A percentile compares a stretch with the other conserved stretches of the same genome.
Conservation (phyloP, 2,329 filamentous ascomycete genomes). For the Aspergillus spinulosporus region DNA sequence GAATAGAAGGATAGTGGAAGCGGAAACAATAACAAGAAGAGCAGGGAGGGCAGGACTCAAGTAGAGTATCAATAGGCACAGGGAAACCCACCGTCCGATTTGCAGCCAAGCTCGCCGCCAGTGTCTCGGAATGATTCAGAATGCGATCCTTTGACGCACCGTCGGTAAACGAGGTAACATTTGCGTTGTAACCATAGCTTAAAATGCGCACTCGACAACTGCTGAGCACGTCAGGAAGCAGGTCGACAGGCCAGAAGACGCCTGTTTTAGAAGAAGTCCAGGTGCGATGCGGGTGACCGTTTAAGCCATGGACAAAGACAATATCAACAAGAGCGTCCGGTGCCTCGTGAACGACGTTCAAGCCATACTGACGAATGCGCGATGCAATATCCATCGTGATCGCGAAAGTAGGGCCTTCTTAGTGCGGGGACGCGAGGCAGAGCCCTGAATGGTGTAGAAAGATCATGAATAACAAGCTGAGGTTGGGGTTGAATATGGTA, state of each 20-base stretch:
- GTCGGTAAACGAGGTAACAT: conserved; percentile 54
- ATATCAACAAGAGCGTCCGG: conserved; percentile 51
- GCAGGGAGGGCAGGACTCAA: not conserved
- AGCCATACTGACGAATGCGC: conserved; percentile 41
- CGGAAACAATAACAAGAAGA: not conserved
- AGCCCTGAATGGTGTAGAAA: not conserved
- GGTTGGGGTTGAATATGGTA: not conserved
- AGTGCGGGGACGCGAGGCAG: not conserved
- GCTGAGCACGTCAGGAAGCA: conserved; percentile 64
- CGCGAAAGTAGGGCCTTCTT: not conserved
- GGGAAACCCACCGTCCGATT: conserved; percentile 56
- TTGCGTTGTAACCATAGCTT: conserved; percentile 74
- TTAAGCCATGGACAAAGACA: conserved; percentile 69
- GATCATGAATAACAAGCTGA: not conserved
- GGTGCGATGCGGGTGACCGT: conserved; percentile 64
- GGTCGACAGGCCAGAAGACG: conserved; percentile 68
- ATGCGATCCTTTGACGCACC: conserved; percentile 65
- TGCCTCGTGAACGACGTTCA: conserved; percentile 44
- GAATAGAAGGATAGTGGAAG: too few species aligned
- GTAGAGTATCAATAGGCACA: not conserved
- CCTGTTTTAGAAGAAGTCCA: conserved; percentile 54
- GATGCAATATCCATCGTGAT: conserved; percentile 24
- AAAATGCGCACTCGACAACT: conserved; percentile 63
- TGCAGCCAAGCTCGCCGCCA: conserved; percentile 62
- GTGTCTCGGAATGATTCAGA: conserved; percentile 69